Conservation (phyloP, 2,329 filamentous ascomycete genomes). For the Epicoccum nigrum region DNA sequence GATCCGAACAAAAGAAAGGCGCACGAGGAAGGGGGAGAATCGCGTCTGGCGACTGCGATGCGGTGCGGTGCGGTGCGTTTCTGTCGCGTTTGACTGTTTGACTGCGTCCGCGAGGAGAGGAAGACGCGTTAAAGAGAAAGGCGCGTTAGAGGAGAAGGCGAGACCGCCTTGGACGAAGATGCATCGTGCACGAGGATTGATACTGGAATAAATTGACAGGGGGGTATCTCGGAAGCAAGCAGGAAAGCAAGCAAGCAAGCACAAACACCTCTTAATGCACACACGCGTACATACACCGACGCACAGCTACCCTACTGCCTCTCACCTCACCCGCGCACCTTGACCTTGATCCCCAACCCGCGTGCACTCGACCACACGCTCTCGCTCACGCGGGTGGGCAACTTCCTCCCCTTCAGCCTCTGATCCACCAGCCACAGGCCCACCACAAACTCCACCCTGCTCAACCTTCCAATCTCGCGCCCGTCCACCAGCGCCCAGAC, state of each 20-base stretch:
- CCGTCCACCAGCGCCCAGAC: constrained; percentile 78
- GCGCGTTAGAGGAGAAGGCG: too few relatives aligned
- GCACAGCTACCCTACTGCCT: background rate
- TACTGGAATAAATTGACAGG: constrained; percentile 16
- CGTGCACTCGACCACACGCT: constrained; percentile 77
- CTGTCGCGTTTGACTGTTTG: too few relatives aligned
- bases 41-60: too few relatives aligned
- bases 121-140: too few relatives aligned
- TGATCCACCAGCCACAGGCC: constrained; percentile 85
- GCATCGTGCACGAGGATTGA: too few relatives aligned
- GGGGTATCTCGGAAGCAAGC: constrained; percentile 38
- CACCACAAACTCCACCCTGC: constrained; percentile 77
- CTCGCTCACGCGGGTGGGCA: constrained; percentile 71
- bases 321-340: constrained; percentile 25
- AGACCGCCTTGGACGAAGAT: too few relatives aligned
- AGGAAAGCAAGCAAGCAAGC: too few relatives aligned
- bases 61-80: too few relatives aligned
- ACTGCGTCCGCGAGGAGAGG: too few relatives aligned
- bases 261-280: constrained; percentile 20
- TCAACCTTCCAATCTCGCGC: constrained; percentile 61
- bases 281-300: background rate
- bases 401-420: constrained; percentile 76
- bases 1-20: too few relatives aligned
- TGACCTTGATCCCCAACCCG: constrained; percentile 51
- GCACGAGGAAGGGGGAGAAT: too few relatives aligned